A percentile compares a stretch with the other conserved stretches of the same genome.
Conservation (phyloP, 352 stramenopile species). For the Pythium insidiosum region DNA sequence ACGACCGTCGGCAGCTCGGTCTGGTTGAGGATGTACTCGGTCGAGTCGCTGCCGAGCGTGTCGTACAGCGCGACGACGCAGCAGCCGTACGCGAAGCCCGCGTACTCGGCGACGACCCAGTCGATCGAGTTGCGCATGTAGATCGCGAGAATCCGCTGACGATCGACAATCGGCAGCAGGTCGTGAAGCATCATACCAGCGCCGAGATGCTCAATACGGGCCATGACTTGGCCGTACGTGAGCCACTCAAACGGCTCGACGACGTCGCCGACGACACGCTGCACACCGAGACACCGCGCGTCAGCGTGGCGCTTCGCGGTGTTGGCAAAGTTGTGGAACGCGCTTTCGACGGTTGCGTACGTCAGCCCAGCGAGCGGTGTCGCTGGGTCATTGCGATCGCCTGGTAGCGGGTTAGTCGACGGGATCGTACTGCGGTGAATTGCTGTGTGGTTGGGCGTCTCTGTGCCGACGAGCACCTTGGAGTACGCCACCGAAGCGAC, state of each 20-base stretch:
- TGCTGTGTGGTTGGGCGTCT: slow-evolving; percentile 23
- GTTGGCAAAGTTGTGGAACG: slow-evolving; percentile 30
- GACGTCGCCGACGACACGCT: slow-evolving; percentile 17
- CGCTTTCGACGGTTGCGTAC: slow-evolving; percentile 15
- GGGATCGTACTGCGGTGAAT: slow-evolving; percentile 34
- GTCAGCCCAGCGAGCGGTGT: slow-evolving; percentile 29
- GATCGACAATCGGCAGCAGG: slow-evolving; percentile 9
- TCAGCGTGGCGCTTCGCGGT: slow-evolving; percentile 3
- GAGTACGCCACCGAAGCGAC: slow-evolving; percentile 32
- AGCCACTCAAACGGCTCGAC: slow-evolving; percentile 17
- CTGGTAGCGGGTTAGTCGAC: slow-evolving; percentile 18
- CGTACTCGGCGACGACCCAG: slow-evolving; percentile 30
- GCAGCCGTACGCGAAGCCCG: slow-evolving; percentile 37
- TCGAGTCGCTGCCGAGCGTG: slow-evolving; percentile 35
- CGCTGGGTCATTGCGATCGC: slow-evolving; percentile 21
- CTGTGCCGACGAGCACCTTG: slow-evolving; percentile 30
- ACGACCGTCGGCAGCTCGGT: slow-evolving; percentile 36
- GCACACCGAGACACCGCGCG: background rate
- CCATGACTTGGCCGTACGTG: slow-evolving; percentile 26
- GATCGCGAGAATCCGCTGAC: slow-evolving; percentile 32
- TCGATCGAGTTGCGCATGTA: slow-evolving; percentile 45
- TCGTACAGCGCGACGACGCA: slow-evolving; percentile 51
- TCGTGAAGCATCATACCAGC: slow-evolving; percentile 11
- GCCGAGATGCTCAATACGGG: slow-evolving; percentile 16
- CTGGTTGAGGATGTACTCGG: slow-evolving; percentile 50